Base-by-base conservation (phyloP, 1,139 yeast species). In the Pichia sp. region DNA sequence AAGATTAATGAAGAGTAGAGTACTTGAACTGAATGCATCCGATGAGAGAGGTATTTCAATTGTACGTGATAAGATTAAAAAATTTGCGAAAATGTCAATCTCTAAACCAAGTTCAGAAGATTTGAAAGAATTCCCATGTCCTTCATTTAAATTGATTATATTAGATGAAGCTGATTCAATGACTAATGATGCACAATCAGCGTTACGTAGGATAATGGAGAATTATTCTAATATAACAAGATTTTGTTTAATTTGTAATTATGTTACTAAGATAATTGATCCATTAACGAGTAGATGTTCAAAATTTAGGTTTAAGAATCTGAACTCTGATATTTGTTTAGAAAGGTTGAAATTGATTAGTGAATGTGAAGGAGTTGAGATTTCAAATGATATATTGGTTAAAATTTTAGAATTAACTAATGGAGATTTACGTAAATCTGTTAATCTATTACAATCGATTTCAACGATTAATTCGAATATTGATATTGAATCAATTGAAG, bases 101-200 rank as follows among this genome's bases (percentile, higher is more conserved):
- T 81, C 96, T 1, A 83, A 83, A 47, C 93, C 96, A 0, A 61
- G 82, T 1, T 67, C 69, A 14, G 80, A 79, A 31, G 91, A 83
- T 53, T 62, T 73, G 44, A 74, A 67, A 31, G 71, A 78, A 14
- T 86, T 86, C 60, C 96, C 97, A 1, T 91, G 97, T 59, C 96
- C 96, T 2, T 96, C 96, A 6, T 89, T 83, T 62, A 89, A 89
- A 59, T 41, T 60, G 39, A 77, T 80, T 47, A 83, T 86, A 36
- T 63, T 89, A 41, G 97, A 91, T 64, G 98, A 91, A 62, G 98
- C 98, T 0, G 98, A 91, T 60, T 84, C 95, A 17, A 91, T 91
- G 98, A 91, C 98, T n/a, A 77, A 84, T 36, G 98, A 91, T 61
- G 98, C 98, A 0, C 98, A 91, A 60, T 75, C 91, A 36, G 98